phyloP scores from a whole-genome alignment of 805 yeast genomes.

The Ogataea pini region DNA sequence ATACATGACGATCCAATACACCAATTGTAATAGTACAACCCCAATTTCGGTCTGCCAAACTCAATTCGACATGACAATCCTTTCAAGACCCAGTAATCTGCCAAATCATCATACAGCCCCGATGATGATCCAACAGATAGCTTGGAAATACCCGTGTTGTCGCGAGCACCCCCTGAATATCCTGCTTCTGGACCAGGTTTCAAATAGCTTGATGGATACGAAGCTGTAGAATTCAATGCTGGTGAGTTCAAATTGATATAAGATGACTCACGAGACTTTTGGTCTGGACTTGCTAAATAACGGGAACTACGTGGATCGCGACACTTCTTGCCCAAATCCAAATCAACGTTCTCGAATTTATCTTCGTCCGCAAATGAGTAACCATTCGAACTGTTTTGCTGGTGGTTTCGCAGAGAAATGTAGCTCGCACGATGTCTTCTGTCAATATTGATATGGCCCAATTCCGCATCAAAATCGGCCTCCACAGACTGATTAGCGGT shows the following conservation, averaged over 20 bases:
- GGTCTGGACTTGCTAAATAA: background rate
- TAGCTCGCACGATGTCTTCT: slow-evolving; percentile 24
- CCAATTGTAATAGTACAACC: slow-evolving; percentile 57
- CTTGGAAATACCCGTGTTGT: slow-evolving; percentile 3
- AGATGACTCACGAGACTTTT: slow-evolving; percentile 1
- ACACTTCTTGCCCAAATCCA: slow-evolving; percentile 40
- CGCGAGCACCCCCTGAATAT: slow-evolving; percentile 2
- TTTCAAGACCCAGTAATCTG: slow-evolving; percentile 36
- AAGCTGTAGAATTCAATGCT: background rate
- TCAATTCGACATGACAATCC: slow-evolving; percentile 34
- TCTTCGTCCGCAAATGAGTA: slow-evolving; percentile 48
- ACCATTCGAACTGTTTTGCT: slow-evolving; percentile 13
- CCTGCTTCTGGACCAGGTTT: slow-evolving; percentile 10
- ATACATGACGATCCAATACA: slow-evolving; percentile 47
- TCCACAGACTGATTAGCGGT: background rate
- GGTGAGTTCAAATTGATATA: background rate
- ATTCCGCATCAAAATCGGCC: slow-evolving; percentile 12
- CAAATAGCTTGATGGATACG: background rate
- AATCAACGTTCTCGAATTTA: slow-evolving; percentile 53
- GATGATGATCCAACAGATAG: slow-evolving; percentile 23
- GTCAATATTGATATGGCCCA: slow-evolving; percentile 15
- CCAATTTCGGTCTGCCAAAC: slow-evolving; percentile 56
- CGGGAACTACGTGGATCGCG: slow-evolving; percentile 5
- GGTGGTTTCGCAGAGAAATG: slow-evolving; percentile 30
- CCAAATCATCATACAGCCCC: slow-evolving; percentile 34